Conservation (phyloP, 2,329 filamentous ascomycete species). For the Aspergillus chevalieri region DNA sequence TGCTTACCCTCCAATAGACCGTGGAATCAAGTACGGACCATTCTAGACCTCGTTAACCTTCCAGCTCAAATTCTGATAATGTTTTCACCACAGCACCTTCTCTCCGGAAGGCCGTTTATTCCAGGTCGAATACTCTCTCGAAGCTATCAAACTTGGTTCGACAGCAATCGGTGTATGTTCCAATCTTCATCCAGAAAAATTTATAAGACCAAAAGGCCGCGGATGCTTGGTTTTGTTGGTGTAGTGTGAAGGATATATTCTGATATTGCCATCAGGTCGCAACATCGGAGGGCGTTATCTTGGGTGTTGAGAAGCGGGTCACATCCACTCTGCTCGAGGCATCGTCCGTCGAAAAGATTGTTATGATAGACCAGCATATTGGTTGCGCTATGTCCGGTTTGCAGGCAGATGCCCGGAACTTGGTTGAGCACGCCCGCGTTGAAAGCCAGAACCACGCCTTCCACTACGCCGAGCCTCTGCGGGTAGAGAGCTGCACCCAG, state of each 20-base stretch:
- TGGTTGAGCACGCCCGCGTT: conserved; percentile 97
- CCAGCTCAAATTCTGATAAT: conserved; percentile 18
- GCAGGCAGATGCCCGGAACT: conserved; percentile 93
- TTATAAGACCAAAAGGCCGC: neutral
- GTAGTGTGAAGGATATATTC: neutral
- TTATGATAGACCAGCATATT: conserved; percentile 98
- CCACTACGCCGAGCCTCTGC: conserved; percentile 92
- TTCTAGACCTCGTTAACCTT: conserved; percentile 2
- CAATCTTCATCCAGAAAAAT: neutral
- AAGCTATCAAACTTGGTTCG: conserved; percentile 98
- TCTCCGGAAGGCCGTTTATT: conserved; percentile 98
- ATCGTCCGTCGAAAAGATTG: conserved; percentile 97
- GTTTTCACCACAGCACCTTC: conserved; percentile 67
- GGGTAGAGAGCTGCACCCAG: conserved; percentile 96
- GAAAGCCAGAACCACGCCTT: conserved; percentile 96
- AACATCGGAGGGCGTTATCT: conserved; percentile 88
- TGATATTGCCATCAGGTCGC: conserved; percentile 54
- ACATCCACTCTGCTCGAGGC: conserved; percentile 96
- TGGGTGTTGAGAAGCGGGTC: conserved; percentile 98
- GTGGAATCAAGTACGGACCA: conserved; percentile 82
- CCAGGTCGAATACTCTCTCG: conserved; percentile 99
- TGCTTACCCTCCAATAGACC: conserved; percentile 55
- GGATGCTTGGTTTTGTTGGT: neutral
- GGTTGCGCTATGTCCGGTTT: conserved; percentile 98
- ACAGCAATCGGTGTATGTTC: conserved; percentile 82